Percentiles rank a stretch among this genome's conserved stretches.
phyloP scores from a whole-genome alignment of 2,329 filamentous ascomycete species.

The Alternaria gaisen region DNA sequence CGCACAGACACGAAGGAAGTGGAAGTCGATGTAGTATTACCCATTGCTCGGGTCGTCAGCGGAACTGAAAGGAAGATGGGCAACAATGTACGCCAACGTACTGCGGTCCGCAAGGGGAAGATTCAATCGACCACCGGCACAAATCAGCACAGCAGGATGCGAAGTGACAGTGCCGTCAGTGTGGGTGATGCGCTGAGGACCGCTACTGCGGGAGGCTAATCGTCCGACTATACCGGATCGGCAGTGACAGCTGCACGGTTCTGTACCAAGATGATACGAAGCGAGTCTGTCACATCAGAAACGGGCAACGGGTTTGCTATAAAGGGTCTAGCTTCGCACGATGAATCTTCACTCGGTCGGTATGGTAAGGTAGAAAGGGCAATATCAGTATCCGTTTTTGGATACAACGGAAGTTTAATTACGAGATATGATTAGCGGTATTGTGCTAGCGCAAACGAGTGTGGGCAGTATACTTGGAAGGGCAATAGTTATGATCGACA shows the following conservation, averaged over 20 bases:
- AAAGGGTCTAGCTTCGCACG: neutral
- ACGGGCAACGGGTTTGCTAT: neutral
- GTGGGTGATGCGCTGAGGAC: constrained; percentile 30
- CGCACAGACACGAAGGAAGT: neutral
- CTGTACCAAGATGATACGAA: constrained; percentile 3
- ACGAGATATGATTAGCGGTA: neutral
- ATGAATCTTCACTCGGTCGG: neutral
- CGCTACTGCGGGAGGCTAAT: constrained; percentile 31
- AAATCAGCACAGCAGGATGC: constrained; percentile 2
- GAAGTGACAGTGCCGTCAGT: constrained; percentile 39
- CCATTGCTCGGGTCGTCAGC: constrained; percentile 24
- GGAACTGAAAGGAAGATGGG: constrained; percentile 3
- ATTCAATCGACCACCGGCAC: neutral
- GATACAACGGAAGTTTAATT: neutral
- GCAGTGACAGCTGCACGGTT: constrained; percentile 6
- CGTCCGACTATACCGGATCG: constrained; percentile 4
- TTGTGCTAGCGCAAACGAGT: neutral
- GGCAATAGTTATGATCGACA: neutral
- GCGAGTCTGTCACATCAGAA: constrained; percentile 3
- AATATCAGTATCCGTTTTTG: neutral
- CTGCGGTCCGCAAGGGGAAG: neutral
- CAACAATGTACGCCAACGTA: constrained; percentile 1
- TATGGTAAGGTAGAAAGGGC: neutral
- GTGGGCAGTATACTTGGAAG: neutral
- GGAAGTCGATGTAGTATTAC: constrained; percentile 18